Percentiles rank a stretch among this genome's conserved stretches.
Conservation (phyloP, 352 stramenopile genomes). For the Pythium volutum region DNA sequence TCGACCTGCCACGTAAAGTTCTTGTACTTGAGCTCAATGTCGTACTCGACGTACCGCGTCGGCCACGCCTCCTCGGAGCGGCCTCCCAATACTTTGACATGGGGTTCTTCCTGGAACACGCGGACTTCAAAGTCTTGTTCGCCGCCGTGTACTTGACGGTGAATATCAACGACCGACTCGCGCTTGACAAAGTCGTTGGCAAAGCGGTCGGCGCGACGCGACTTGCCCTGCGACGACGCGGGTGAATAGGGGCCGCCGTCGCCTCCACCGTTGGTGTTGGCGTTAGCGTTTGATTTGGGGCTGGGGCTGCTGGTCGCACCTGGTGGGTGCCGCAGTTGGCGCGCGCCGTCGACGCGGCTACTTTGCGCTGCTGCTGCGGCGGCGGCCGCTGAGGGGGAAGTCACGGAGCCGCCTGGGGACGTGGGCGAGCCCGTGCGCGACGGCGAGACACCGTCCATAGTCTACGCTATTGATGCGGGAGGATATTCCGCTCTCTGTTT, state of each 20-base stretch:
- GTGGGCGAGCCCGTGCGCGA: slow-evolving; percentile 21
- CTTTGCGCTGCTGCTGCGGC: too few species aligned
- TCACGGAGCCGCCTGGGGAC: slow-evolving; percentile 9
- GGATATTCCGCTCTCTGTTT: background rate
- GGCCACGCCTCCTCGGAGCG: slow-evolving; percentile 79
- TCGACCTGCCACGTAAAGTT: slow-evolving; percentile 82
- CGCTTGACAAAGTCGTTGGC: slow-evolving; percentile 45
- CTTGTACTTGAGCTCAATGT: slow-evolving; percentile 81
- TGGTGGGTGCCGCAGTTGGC: slow-evolving; percentile 6
- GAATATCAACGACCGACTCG: slow-evolving; percentile 40
- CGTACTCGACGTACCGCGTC: slow-evolving; percentile 81
- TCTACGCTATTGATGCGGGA: too few species aligned
- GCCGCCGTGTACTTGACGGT: slow-evolving; percentile 28
- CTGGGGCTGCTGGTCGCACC: slow-evolving; percentile 5
- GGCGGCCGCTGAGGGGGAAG: background rate
- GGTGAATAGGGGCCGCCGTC: slow-evolving; percentile 13
- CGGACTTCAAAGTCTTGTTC: slow-evolving; percentile 59
- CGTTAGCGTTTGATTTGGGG: background rate
- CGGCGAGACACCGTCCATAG: slow-evolving; percentile 6
- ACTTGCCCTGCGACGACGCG: slow-evolving; percentile 1
- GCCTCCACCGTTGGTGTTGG: background rate
- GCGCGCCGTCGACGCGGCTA: background rate
- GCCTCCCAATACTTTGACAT: slow-evolving; percentile 56
- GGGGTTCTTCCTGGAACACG: slow-evolving; percentile 68
- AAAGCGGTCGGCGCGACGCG: slow-evolving; percentile 27